Conservation (phyloP, 257 asterid species). For the Primulina eburnea region DNA sequence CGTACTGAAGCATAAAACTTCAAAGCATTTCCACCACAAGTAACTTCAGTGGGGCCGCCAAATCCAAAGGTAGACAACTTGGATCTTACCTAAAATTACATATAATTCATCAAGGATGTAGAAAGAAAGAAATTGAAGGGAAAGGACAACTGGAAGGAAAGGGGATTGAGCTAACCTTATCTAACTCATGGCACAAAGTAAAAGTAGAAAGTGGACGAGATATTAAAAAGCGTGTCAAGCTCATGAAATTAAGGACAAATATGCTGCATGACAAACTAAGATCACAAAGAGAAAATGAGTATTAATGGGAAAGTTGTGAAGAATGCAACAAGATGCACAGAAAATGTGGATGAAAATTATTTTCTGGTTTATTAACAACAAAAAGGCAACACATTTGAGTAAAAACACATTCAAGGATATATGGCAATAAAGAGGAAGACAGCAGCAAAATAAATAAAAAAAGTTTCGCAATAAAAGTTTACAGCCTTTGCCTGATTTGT, state of each 20-base stretch:
- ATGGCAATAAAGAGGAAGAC: not conserved
- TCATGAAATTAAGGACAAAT: not conserved
- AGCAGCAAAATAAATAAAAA: not conserved
- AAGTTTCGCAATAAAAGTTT: slow-evolving; percentile 12
- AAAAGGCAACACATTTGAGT: not conserved
- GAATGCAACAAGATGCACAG: slow-evolving; percentile 3
- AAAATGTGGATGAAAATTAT: not conserved
- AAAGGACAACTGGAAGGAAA: not conserved
- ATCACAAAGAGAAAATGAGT: not conserved
- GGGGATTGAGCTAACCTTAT: not conserved
- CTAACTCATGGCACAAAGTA: not conserved
- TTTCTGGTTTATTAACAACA: not conserved
- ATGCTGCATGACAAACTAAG: not conserved
- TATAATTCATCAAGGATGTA: slow-evolving; percentile 23
- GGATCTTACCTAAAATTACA: slow-evolving; percentile 61
- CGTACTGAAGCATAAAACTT: slow-evolving; percentile 97
- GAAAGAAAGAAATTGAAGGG: not conserved
- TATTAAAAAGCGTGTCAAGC: not conserved
- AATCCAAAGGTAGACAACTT: slow-evolving; percentile 76
- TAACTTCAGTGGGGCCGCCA: slow-evolving; percentile 90
- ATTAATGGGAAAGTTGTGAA: not conserved
- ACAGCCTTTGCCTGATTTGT: slow-evolving; percentile 72
- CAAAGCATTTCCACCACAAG: slow-evolving; percentile 99
- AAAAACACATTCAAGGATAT: not conserved
- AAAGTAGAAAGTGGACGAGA: not conserved